Evolutionary conservation across 371 early-diverging fungal species (phyloP).

Genomic region (Mucor irregularis): DNA sequence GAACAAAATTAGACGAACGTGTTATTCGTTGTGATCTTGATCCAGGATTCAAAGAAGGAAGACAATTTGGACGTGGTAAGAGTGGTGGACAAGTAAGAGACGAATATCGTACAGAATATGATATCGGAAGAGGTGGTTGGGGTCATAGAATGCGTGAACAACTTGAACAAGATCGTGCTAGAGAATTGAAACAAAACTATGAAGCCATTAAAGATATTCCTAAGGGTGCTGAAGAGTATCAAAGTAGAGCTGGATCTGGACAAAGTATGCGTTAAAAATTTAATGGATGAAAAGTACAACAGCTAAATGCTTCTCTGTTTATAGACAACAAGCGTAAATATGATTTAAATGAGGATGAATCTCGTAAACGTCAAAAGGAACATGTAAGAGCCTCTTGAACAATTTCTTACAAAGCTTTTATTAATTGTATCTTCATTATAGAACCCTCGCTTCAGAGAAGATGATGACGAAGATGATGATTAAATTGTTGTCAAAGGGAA

Average conservation of each 20-base stretch:
- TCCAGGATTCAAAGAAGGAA: constrained; percentile 93
- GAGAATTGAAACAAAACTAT: constrained; percentile 64
- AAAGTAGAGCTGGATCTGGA: constrained; percentile 43
- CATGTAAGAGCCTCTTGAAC: constrained; percentile 24
- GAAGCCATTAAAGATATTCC: constrained; percentile 66
- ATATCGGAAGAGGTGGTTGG: constrained; percentile 97
- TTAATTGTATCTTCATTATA: constrained; percentile 1
- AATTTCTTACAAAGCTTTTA: background rate
- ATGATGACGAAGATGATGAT: constrained; percentile 58
- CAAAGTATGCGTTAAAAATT: background rate
- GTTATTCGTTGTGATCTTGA: constrained; percentile 96
- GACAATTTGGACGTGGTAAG: constrained; percentile 96
- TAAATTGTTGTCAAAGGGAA: too few species aligned
- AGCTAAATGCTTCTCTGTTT: constrained; percentile 15
- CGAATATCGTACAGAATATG: constrained; percentile 93
- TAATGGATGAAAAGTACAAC: background rate
- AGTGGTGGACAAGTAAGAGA: constrained; percentile 97
- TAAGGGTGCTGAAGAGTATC: constrained; percentile 60
- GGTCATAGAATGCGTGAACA: constrained; percentile 76
- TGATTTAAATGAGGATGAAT: constrained; percentile 44
- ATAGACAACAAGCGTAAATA: constrained; percentile 36
- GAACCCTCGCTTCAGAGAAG: constrained; percentile 65
- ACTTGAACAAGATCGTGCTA: constrained; percentile 63
- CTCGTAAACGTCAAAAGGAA: constrained; percentile 46
- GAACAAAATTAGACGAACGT: constrained; percentile 95